Conservation (phyloP, 768 basidiomycete genomes). For the Amanita pallidorosea region DNA sequence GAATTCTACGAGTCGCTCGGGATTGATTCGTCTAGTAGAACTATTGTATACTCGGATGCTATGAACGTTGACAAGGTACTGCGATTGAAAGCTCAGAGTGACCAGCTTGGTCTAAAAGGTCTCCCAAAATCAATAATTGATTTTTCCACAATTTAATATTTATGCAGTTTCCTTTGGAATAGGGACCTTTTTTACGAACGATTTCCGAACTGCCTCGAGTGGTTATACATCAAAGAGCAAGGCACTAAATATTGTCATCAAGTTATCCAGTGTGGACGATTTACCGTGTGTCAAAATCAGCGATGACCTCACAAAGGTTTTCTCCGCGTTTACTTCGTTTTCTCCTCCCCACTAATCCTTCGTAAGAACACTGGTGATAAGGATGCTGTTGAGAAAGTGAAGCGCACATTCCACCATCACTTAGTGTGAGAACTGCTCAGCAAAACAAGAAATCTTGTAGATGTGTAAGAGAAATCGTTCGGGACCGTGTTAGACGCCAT, state of each 20-base stretch:
- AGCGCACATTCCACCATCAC: constrained; percentile 33
- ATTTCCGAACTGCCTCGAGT: constrained; percentile 48
- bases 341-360: constrained; percentile 1
- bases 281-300: constrained; percentile 86
- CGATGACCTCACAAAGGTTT: constrained; percentile 77
- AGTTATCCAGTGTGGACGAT: constrained; percentile 65
- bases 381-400: constrained; percentile 48
- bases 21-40: constrained; percentile 53
- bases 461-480: not conserved
- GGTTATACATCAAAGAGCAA: constrained; percentile 50
- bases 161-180: constrained; percentile 79
- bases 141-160: not conserved
- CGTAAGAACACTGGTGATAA: constrained; percentile 59
- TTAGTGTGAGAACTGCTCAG: not conserved
- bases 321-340: not conserved
- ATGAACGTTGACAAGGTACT: constrained; percentile 64
- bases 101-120: constrained; percentile 66
- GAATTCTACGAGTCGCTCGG: constrained; percentile 61
- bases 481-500: not conserved
- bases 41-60: constrained; percentile 78
- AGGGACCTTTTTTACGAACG: constrained; percentile 88
- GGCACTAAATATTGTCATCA: constrained; percentile 92
- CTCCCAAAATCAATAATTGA: too few species aligned
- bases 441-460: not conserved
- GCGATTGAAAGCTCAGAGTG: constrained; percentile 57